A percentile compares a stretch with the other conserved stretches of the same genome.
These are phyloP conservation scores for Hypomyces rosellus DNA, from an alignment of 2,329 filamentous ascomycete species.

Conservation along the genomic window DNA sequence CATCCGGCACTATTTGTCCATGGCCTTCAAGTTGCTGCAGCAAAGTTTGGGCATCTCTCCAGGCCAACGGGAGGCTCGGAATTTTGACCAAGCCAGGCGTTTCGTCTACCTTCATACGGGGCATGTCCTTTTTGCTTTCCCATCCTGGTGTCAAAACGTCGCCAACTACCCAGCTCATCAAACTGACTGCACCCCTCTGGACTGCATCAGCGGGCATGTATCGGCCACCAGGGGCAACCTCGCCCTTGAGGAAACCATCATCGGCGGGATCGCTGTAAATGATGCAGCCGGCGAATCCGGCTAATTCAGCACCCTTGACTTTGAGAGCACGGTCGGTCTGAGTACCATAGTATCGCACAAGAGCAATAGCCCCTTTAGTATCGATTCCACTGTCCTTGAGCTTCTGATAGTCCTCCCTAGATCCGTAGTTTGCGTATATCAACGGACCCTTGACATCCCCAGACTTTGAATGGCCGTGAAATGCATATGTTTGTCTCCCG, in stretches of 20 bases:
- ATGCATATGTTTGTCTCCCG: constrained; percentile 66
- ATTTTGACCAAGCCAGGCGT: constrained; percentile 72
- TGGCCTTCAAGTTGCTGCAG: constrained; percentile 69
- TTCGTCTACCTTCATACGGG: constrained; percentile 62
- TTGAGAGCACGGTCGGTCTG: constrained; percentile 71
- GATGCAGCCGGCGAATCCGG: constrained; percentile 79
- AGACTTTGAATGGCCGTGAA: constrained; percentile 82
- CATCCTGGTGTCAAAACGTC: constrained; percentile 90
- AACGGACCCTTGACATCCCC: constrained; percentile 82
- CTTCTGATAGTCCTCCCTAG: constrained; percentile 71
- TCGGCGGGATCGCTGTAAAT: constrained; percentile 89
- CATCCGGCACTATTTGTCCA: constrained; percentile 60
- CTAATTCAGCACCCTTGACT: constrained; percentile 81
- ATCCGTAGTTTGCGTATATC: constrained; percentile 89
- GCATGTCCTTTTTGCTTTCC: constrained; percentile 60
- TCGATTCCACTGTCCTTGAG: constrained; percentile 66
- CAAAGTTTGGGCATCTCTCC: constrained; percentile 78
- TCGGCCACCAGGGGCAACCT: constrained; percentile 67
- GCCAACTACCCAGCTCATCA: constrained; percentile 77
- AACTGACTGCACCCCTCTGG: constrained; percentile 72
- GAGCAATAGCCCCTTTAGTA: constrained; percentile 70
- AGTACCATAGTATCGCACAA: constrained; percentile 75
- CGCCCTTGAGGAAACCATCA: constrained; percentile 70
- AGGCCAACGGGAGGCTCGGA: constrained; percentile 82
- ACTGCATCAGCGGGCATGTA: constrained; percentile 79